Evolutionary conservation across 169 alveolate genomes (phyloP).

Genomic region (Plasmodium vinckei): DNA sequence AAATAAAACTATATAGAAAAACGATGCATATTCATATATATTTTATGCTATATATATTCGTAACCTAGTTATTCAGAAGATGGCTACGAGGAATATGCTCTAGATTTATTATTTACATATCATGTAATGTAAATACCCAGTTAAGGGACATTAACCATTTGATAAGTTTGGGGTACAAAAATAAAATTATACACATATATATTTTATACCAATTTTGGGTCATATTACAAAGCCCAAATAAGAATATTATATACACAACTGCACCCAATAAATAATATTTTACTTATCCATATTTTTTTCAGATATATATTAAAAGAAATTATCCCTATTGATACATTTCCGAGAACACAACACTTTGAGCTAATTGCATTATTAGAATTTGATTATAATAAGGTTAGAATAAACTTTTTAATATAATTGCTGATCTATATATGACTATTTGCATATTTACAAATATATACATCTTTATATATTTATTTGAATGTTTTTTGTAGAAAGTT

Average conservation of each 20-base stretch:
- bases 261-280: background rate
- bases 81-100: constrained; percentile 74
- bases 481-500: constrained; percentile 17
- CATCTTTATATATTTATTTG: constrained; percentile 4
- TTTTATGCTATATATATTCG: background rate
- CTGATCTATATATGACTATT: background rate
- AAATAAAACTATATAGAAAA: background rate
- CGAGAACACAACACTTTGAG: constrained; percentile 75
- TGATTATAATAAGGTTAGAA: constrained; percentile 43
- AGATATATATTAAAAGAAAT: constrained; percentile 61
- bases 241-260: background rate
- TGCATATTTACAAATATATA: constrained; percentile 5
- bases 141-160: constrained; percentile 65
- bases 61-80: constrained; percentile 70
- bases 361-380: constrained; percentile 48
- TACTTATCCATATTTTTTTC: constrained; percentile 4
- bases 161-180: constrained; percentile 55
- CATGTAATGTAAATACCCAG: constrained; percentile 67
- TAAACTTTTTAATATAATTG: constrained; percentile 3
- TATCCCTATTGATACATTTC: constrained; percentile 73
- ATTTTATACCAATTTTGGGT: background rate
- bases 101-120: constrained; percentile 43
- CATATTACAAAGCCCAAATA: background rate
- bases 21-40: background rate
- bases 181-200: background rate